Conservation (phyloP, 2,329 filamentous ascomycete genomes). For the Curvularia sp. region DNA sequence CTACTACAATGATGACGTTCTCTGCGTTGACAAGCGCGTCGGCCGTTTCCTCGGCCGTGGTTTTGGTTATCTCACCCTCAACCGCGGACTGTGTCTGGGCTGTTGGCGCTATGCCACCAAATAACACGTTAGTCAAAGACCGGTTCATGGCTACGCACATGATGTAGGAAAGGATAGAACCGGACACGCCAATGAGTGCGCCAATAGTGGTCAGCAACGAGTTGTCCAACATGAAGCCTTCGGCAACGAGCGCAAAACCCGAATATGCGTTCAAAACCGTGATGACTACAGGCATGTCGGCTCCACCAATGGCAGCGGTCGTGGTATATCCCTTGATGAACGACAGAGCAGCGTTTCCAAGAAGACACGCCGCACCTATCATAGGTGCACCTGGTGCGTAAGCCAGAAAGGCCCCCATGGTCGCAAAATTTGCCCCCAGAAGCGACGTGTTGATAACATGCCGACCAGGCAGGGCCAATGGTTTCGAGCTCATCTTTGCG, state of each 20-base stretch:
- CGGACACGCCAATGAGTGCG: slow-evolving; percentile 85
- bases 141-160: slow-evolving; percentile 89
- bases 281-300: slow-evolving; percentile 92
- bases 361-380: slow-evolving; percentile 79
- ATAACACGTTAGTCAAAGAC: slow-evolving; percentile 85
- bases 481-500: slow-evolving; percentile 80
- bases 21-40: slow-evolving; percentile 78
- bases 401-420: slow-evolving; percentile 82
- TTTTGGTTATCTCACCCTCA: slow-evolving; percentile 79
- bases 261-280: slow-evolving; percentile 91
- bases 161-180: slow-evolving; percentile 76
- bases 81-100: slow-evolving; percentile 73
- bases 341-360: slow-evolving; percentile 76
- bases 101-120: slow-evolving; percentile 77
- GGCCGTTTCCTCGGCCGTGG: slow-evolving; percentile 79
- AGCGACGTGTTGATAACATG: slow-evolving; percentile 78
- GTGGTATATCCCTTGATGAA: slow-evolving; percentile 89
- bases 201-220: slow-evolving; percentile 84
- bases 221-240: slow-evolving; percentile 92
- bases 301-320: slow-evolving; percentile 87
- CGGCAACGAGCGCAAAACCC: slow-evolving; percentile 86
- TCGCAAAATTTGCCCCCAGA: slow-evolving; percentile 77
- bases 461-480: slow-evolving; percentile 73
- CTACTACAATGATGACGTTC: slow-evolving; percentile 87
- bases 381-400: slow-evolving; percentile 80